Evolutionary conservation across 331 rosid species (phyloP).

Genomic region (Phaseolus coccineus): DNA sequence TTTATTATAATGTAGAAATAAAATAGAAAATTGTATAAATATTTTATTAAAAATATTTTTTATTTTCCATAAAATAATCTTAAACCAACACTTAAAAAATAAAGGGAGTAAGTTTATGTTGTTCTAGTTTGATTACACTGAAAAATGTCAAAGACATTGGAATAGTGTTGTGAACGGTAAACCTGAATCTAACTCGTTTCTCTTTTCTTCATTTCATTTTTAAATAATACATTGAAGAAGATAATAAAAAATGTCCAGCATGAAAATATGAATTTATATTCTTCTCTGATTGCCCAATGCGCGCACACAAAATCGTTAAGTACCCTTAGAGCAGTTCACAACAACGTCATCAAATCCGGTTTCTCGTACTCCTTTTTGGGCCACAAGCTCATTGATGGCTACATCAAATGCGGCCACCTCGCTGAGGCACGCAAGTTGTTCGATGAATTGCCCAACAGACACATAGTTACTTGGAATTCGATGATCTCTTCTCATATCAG

Average conservation of each 20-base stretch:
- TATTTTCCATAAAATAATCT: too few relatives aligned
- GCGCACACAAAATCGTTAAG: conserved; percentile 49
- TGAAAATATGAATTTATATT: conserved; percentile 48
- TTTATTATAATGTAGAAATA: too few relatives aligned
- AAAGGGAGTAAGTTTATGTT: not conserved
- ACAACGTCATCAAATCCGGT: conserved; percentile 58
- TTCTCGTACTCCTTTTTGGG: conserved; percentile 41
- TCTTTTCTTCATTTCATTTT: conserved; percentile 14
- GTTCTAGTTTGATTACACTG: not conserved
- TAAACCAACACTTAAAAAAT: too few relatives aligned
- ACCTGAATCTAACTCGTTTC: not conserved
- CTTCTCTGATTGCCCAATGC: conserved; percentile 58
- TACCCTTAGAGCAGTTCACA: conserved; percentile 52
- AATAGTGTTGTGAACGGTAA: not conserved
- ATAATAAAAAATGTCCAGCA: conserved; percentile 17
- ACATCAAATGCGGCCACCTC: conserved; percentile 58
- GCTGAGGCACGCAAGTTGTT: conserved; percentile 64
- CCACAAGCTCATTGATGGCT: conserved; percentile 63
- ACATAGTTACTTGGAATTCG: conserved; percentile 65
- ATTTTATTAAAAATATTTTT: too few relatives aligned
- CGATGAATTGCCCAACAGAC: conserved; percentile 63
- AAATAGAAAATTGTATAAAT: too few relatives aligned
- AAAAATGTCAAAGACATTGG: not conserved
- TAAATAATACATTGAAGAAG: not conserved
- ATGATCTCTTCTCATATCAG: conserved; percentile 61